Conservation (phyloP, 768 basidiomycete genomes). For the Trametes coccinea region DNA sequence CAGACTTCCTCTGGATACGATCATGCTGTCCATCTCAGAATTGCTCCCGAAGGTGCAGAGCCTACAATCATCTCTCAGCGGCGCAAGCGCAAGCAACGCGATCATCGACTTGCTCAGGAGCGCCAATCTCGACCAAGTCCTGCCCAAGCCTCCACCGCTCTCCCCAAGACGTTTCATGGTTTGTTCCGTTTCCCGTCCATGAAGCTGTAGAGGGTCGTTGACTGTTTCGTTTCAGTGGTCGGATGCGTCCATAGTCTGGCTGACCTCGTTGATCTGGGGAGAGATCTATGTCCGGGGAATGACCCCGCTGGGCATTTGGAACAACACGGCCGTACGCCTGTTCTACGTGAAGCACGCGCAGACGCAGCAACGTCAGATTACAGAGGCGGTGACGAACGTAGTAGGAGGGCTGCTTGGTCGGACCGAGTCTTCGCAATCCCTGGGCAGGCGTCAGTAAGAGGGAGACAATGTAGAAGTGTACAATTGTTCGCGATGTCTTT, state of each 20-base stretch:
- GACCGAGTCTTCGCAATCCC: conserved; percentile 31
- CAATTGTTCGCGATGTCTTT: not conserved
- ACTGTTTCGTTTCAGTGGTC: conserved; percentile 68
- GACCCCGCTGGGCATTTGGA: conserved; percentile 88
- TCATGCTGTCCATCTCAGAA: conserved; percentile 88
- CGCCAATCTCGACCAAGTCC: conserved; percentile 66
- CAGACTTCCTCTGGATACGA: conserved; percentile 85
- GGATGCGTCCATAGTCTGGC: conserved; percentile 87
- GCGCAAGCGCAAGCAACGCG: conserved; percentile 61
- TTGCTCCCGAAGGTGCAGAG: conserved; percentile 83
- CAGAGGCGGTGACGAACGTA: conserved; percentile 77
- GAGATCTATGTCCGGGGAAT: conserved; percentile 91
- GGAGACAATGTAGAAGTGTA: not conserved
- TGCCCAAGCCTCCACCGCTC: conserved; percentile 69
- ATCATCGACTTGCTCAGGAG: conserved; percentile 76
- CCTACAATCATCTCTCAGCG: conserved; percentile 66
- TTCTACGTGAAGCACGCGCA: conserved; percentile 91
- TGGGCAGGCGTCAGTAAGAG: conserved; percentile 26
- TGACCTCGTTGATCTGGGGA: conserved; percentile 93
- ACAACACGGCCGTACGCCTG: conserved; percentile 81
- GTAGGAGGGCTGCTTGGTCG: conserved; percentile 74
- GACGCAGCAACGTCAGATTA: conserved; percentile 65
- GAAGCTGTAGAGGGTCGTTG: not conserved
- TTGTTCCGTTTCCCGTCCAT: conserved; percentile 29
- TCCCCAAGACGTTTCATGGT: conserved; percentile 77